These are phyloP conservation scores for Pseudopyricularia javanii DNA, from an alignment of 2,329 filamentous ascomycete genomes.

Conservation along the genomic window DNA sequence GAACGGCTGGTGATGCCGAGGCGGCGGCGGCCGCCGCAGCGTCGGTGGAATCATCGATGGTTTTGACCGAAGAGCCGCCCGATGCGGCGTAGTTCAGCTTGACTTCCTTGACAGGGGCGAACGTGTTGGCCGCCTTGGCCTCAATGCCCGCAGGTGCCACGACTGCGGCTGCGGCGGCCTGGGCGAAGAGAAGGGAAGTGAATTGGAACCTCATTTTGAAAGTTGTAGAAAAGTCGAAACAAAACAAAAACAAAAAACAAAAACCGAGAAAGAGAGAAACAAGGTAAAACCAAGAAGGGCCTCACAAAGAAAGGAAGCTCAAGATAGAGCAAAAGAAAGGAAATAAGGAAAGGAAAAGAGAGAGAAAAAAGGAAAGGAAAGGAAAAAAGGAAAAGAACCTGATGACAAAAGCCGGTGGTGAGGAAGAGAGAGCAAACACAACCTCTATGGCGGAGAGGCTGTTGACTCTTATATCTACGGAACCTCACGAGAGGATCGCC, in stretches of 20 bases:
- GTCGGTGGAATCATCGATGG: too few species aligned
- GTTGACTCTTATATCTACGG: background rate
- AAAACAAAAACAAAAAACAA: background rate
- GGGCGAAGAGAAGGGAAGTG: background rate
- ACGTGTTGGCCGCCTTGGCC: too few species aligned
- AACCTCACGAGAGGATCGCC: background rate
- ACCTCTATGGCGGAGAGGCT: background rate
- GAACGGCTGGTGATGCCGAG: background rate
- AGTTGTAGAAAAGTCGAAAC: background rate
- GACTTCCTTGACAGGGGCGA: too few species aligned
- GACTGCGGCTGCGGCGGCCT: background rate
- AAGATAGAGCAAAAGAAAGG: background rate
- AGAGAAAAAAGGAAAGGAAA: background rate
- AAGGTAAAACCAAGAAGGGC: background rate
- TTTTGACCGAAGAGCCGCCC: too few species aligned
- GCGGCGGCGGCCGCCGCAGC: background rate
- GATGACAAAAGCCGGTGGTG: background rate
- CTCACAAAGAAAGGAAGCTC: background rate
- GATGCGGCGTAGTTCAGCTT: too few species aligned
- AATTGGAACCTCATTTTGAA: background rate
- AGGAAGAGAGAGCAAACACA: background rate
- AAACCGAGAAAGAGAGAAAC: background rate
- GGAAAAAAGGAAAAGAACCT: background rate
- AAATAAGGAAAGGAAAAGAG: background rate
- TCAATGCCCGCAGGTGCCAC: too few species aligned